These are phyloP conservation scores for Populus alba DNA, from an alignment of 345 rosid species.

Conservation along the genomic window DNA sequence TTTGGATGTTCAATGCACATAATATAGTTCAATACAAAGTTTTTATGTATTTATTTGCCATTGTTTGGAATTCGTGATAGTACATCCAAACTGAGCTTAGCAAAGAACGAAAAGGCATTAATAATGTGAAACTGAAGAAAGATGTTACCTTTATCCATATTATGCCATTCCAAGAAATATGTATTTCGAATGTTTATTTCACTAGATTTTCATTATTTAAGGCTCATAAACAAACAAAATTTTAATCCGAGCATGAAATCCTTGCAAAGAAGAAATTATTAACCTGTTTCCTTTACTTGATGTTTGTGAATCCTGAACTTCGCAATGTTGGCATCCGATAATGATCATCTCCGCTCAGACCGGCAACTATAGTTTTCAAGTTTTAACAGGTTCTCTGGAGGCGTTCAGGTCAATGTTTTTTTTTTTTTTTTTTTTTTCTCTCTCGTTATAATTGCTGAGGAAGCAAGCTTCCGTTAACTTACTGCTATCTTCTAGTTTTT, in stretches of 20 bases:
- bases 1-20: background rate
- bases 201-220: no score
- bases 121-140: no score
- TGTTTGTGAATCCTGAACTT: background rate
- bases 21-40: background rate
- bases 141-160: no score
- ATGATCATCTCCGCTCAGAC: background rate
- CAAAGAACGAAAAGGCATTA: background rate
- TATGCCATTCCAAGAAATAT: background rate
- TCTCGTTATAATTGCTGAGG: background rate
- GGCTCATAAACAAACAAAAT: background rate
- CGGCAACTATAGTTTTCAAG: background rate
- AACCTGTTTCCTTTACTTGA: background rate
- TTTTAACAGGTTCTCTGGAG: background rate
- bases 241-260: background rate
- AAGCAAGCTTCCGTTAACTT: background rate
- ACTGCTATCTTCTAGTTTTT: background rate
- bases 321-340: background rate
- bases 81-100: background rate
- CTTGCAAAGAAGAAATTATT: background rate
- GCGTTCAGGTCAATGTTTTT: background rate
- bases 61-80: background rate
- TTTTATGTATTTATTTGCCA: background rate
- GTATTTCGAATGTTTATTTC: background rate
- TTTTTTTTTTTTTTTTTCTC: background rate